Conservation (phyloP, 2,329 filamentous ascomycete species). For the Aspergillus pseudoglaucus region DNA sequence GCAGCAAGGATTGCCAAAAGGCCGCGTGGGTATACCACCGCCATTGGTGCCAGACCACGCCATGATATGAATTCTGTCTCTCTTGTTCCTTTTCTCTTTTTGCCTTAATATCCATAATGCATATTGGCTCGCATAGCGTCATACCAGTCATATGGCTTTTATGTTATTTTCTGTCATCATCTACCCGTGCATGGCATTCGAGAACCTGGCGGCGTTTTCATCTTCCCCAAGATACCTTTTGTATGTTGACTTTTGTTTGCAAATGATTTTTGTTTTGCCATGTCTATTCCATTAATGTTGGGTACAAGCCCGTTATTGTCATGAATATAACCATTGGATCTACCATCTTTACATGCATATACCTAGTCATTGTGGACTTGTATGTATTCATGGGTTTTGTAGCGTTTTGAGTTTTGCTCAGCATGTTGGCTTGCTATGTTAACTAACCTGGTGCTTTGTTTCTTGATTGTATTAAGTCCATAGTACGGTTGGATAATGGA, state of each 20-base stretch:
- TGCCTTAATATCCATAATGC: slow-evolving; percentile 25
- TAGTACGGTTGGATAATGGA: no score
- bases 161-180: slow-evolving; percentile 19
- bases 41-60: slow-evolving; percentile 71
- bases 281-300: neutral
- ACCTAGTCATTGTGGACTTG: no score
- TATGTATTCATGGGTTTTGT: no score
- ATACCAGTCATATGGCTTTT: slow-evolving; percentile 20
- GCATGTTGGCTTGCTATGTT: no score
- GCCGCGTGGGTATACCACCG: slow-evolving; percentile 97
- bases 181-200: slow-evolving; percentile 31
- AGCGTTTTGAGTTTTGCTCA: no score
- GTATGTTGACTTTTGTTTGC: slow-evolving; percentile 19
- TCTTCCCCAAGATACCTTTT: slow-evolving; percentile 34
- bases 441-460: no score
- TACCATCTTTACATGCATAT: neutral
- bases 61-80: slow-evolving; percentile 26
- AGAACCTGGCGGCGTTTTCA: slow-evolving; percentile 31
- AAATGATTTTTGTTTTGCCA: slow-evolving; percentile 3
- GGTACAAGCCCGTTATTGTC: neutral
- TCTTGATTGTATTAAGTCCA: no score
- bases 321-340: neutral
- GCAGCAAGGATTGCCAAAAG: slow-evolving; percentile 99
- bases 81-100: slow-evolving; percentile 4
- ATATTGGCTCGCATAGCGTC: slow-evolving; percentile 33